Conservation (phyloP, 768 basidiomycete species). For the Calocybe indica region DNA sequence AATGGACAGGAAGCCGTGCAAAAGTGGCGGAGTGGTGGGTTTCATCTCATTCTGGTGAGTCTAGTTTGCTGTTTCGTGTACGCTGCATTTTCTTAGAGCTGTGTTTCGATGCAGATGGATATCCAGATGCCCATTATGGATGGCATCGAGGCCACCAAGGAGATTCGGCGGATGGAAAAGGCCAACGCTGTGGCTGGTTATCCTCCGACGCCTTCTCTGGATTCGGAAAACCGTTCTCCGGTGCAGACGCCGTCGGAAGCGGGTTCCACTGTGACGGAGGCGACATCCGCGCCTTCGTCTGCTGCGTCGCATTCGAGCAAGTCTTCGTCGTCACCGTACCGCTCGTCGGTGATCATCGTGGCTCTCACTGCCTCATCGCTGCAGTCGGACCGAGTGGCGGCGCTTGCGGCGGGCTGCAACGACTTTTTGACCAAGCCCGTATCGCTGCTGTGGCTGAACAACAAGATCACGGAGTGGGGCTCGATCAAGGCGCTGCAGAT, state of each 20-base stretch:
- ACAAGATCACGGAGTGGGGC: constrained; percentile 99
- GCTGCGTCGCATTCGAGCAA: constrained; percentile 45
- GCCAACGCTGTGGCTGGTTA: constrained; percentile 57
- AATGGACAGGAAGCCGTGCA: constrained; percentile 95
- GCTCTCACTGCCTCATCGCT: constrained; percentile 96
- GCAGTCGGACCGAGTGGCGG: constrained; percentile 92
- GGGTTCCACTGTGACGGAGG: too few relatives aligned
- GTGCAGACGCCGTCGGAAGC: constrained; percentile 25
- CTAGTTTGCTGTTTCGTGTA: neutral
- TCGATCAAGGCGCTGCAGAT: constrained; percentile 92
- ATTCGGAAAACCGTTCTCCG: constrained; percentile 20
- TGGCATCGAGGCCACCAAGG: constrained; percentile 94
- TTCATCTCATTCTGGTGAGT: constrained; percentile 92
- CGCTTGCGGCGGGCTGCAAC: constrained; percentile 98
- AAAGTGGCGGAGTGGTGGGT: constrained; percentile 89
- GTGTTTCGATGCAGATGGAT: constrained; percentile 74
- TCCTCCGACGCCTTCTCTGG: constrained; percentile 60
- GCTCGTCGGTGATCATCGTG: constrained; percentile 96
- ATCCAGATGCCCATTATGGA: constrained; percentile 99
- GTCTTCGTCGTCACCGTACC: constrained; percentile 59
- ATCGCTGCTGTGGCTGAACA: constrained; percentile 90
- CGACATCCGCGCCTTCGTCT: constrained; percentile 27
- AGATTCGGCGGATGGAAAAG: constrained; percentile 85
- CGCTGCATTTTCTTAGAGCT: neutral
- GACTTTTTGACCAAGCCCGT: constrained; percentile 99